Evolutionary conservation across 2,329 filamentous ascomycete species (phyloP).

Genomic region (Setomelanomma holmii): DNA sequence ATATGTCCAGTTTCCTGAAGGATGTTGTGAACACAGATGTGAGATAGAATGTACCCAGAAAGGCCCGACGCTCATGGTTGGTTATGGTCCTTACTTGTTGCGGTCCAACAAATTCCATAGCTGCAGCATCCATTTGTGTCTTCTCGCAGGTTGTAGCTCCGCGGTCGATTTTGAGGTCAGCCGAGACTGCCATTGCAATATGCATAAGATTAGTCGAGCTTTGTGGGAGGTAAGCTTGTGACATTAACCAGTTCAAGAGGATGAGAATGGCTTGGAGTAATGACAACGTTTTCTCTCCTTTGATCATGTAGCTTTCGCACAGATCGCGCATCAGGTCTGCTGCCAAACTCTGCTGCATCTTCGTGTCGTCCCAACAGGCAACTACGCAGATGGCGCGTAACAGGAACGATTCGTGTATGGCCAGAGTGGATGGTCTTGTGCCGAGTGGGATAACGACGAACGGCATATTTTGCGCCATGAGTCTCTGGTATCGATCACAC

Average conservation of each 20-base stretch:
- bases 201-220: slow-evolving; percentile 12
- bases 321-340: neutral
- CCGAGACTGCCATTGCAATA: slow-evolving; percentile 13
- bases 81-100: slow-evolving; percentile 6
- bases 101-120: slow-evolving; percentile 5
- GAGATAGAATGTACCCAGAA: slow-evolving; percentile 11
- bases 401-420: neutral
- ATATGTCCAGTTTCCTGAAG: slow-evolving; percentile 7
- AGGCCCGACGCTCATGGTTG: slow-evolving; percentile 13
- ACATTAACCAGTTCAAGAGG: slow-evolving; percentile 12
- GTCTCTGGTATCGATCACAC: neutral
- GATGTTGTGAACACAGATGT: slow-evolving; percentile 5
- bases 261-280: slow-evolving; percentile 12
- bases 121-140: slow-evolving; percentile 4
- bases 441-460: neutral
- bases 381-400: neutral
- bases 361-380: neutral
- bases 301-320: neutral
- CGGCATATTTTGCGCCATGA: neutral
- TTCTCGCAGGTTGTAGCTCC: slow-evolving; percentile 6
- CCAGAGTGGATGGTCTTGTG: neutral
- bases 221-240: slow-evolving; percentile 6
- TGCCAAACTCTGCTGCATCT: slow-evolving; percentile 1
- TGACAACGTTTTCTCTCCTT: slow-evolving; percentile 3
- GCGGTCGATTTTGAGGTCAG: slow-evolving; percentile 11